Conservation (phyloP, 805 yeast species). For the Sugiyamaella floridensis region DNA sequence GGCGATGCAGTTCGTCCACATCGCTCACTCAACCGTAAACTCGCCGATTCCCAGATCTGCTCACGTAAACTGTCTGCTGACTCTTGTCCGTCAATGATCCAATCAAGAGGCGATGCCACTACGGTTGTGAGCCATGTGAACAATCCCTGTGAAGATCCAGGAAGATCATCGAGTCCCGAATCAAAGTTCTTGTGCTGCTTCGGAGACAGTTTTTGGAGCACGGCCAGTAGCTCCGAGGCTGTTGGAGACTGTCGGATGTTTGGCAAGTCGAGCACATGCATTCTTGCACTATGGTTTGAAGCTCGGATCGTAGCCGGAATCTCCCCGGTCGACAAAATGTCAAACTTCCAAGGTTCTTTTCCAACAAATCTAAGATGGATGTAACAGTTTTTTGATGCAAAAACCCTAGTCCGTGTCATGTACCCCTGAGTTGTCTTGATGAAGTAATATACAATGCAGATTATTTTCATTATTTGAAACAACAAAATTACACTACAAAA, state of each 20-base stretch:
- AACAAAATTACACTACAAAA: too few species aligned
- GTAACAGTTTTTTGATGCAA: too few species aligned
- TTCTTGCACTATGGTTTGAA: too few species aligned
- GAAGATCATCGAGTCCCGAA: slow-evolving; percentile 1
- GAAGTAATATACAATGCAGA: not conserved
- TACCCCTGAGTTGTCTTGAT: not conserved
- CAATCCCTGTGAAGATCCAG: slow-evolving; percentile 14
- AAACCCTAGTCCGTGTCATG: not conserved
- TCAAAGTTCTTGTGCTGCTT: slow-evolving; percentile 16
- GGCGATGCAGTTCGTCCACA: slow-evolving; percentile 86
- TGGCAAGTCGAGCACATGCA: slow-evolving; percentile 29
- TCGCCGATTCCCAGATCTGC: slow-evolving; percentile 46
- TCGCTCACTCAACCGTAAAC: slow-evolving; percentile 65
- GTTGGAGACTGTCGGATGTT: slow-evolving; percentile 18
- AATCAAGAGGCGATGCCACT: slow-evolving; percentile 32
- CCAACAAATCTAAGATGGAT: too few species aligned
- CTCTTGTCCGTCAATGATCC: slow-evolving; percentile 34
- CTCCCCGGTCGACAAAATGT: too few species aligned
- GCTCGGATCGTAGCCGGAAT: too few species aligned
- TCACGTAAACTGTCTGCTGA: slow-evolving; percentile 23
- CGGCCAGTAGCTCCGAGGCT: slow-evolving; percentile 10
- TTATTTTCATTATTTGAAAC: too few species aligned
- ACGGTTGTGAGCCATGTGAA: slow-evolving; percentile 30
- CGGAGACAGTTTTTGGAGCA: slow-evolving; percentile 14
- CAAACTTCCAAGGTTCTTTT: too few species aligned